Evolutionary conservation across 1,284 basidiomycete genomes (phyloP), one percentile per base, ranked within the genome.

Genomic region (Fomitiporia mediterranea): DNA sequence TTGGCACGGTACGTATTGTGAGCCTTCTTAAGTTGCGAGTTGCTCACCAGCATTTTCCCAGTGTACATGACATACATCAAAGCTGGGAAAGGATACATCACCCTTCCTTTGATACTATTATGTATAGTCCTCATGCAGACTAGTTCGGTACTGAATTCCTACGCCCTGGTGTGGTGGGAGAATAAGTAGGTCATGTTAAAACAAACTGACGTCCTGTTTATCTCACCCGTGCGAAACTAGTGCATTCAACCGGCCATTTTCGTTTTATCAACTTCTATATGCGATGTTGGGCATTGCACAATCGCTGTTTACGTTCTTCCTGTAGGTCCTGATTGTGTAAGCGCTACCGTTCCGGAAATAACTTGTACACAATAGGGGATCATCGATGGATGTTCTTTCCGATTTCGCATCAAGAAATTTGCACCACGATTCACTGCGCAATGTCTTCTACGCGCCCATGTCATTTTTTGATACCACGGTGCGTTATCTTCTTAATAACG

Each of bases 91-190:
- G 84, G 81, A 2, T 71, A 64, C 43, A 67, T 79, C 56, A 86
- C 82, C 1, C 66, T 79, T 0, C 85, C 88, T 0, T 60, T 85
- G 11, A 70, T 86, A n/a, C 8, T 88, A 2, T 8, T 82, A 0
- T 74, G 78, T 40, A 75, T 84, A 21, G 40, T 80, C 3, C 63
- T 84, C 15, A 86, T 89, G 81, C 90, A 92, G 71, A 78, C 72
- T 11, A 77, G 75, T 58, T 72, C 74, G 62, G 73, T 82, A 55
- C 65, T 79, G 62, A 82, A 78, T 61, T 75, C 74, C 34, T 83
- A 83, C 55, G 83, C 82, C 57, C 71, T 89, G 17, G 81, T 86
- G 6, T 89, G 83, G 81, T 90, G 87, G 87, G 79, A 89, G 66
- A 73, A 73, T 43, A 77, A 87, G 77, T 81, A 60, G 56, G 80